phyloP scores from a whole-genome alignment of 345 rosid genomes.

The Dipteronia dyeriana region DNA sequence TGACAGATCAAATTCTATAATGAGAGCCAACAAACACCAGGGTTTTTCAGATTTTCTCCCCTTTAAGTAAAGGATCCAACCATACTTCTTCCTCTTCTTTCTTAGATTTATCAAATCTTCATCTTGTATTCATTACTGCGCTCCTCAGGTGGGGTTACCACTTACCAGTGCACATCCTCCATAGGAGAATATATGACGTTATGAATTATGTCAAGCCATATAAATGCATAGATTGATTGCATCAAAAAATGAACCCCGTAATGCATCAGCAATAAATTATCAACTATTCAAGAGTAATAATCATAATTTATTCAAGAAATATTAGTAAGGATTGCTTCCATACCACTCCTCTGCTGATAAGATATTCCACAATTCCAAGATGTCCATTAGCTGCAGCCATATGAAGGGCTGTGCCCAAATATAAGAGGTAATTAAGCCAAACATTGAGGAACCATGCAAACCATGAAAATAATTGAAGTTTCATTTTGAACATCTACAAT shows the following conservation, averaged over 20 bases:
- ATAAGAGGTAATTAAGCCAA: slow-evolving; percentile 1
- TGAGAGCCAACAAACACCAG: not conserved
- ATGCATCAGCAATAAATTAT: not conserved
- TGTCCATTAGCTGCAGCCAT: slow-evolving; percentile 98
- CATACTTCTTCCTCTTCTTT: not conserved
- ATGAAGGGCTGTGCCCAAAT: slow-evolving; percentile 66
- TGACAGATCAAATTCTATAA: slow-evolving; percentile 6
- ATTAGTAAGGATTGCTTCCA: slow-evolving; percentile 24
- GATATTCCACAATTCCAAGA: slow-evolving; percentile 65
- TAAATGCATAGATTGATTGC: not conserved
- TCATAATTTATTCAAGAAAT: not conserved
- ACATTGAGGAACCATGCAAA: not conserved
- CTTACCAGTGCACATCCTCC: not conserved
- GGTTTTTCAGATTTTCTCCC: not conserved
- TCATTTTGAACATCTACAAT: not conserved
- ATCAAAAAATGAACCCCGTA: not conserved
- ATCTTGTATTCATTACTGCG: not conserved
- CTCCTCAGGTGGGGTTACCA: not conserved
- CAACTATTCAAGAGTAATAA: not conserved
- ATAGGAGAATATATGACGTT: not conserved
- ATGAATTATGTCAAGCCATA: too few relatives aligned
- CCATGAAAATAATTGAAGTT: not conserved
- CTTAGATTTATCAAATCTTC: too few relatives aligned
- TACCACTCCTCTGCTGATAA: slow-evolving; percentile 69
- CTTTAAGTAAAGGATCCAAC: not conserved